Conservation (phyloP, 352 stramenopile genomes). For the Plasmopara viticola region DNA sequence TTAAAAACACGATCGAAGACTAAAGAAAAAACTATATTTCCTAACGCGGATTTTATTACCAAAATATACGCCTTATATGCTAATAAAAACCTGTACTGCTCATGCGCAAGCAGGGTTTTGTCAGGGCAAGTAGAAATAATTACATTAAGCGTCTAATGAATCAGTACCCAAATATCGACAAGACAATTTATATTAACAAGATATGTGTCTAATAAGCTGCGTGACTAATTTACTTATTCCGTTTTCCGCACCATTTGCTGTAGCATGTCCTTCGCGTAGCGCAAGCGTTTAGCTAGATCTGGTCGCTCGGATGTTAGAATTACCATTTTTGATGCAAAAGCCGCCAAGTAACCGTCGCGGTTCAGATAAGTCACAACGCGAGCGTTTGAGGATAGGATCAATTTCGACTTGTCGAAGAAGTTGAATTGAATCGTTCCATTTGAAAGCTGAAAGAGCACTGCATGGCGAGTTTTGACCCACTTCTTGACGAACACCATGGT, state of each 20-base stretch:
- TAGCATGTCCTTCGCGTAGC: conserved; percentile 96
- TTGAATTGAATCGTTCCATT: conserved; percentile 94
- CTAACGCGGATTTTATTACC: too few species aligned
- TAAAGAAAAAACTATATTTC: too few species aligned
- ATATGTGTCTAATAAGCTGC: conserved; percentile 19
- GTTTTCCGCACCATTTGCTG: conserved; percentile 81
- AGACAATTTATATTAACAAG: conserved; percentile 30
- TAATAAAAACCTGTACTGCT: too few species aligned
- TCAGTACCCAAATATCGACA: conserved; percentile 26
- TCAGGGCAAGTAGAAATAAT: too few species aligned
- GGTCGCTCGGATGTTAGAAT: conserved; percentile 56
- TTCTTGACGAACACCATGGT: conserved; percentile 95
- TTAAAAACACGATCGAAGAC: too few species aligned
- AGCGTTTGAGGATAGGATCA: conserved; percentile 90
- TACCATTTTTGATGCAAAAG: conserved; percentile 41
- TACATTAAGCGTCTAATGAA: too few species aligned
- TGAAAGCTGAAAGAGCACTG: conserved; percentile 96
- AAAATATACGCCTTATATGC: too few species aligned
- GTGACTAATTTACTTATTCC: conserved; percentile 18
- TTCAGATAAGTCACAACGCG: conserved; percentile 87
- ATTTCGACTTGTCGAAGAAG: conserved; percentile 96
- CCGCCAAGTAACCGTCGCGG: conserved; percentile 59
- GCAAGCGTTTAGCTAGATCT: conserved; percentile 70
- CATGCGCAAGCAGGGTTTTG: too few species aligned
- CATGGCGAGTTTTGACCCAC: conserved; percentile 97